A percentile compares a stretch with the other conserved stretches of the same genome.
Evolutionary conservation across 805 yeast genomes (phyloP).

Genomic region (Candida schatavii): DNA sequence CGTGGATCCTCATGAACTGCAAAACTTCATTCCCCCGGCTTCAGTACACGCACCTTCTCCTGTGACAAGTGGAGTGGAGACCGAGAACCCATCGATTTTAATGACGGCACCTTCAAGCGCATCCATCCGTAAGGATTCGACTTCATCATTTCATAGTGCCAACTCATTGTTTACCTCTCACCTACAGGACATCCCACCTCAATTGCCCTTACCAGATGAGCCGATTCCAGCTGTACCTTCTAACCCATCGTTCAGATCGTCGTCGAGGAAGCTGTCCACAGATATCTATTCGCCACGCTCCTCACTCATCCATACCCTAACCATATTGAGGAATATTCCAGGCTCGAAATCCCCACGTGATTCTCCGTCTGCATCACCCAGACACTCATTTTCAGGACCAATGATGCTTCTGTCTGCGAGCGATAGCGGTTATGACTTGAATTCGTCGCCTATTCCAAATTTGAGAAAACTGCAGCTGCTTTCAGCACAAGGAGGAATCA

Average conservation of each 20-base stretch:
- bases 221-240: constrained; percentile 45
- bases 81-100: too few relatives aligned
- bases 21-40: not conserved
- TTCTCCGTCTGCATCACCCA: constrained; percentile 45
- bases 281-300: constrained; percentile 40
- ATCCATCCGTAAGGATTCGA: not conserved
- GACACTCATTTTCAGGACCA: constrained; percentile 45
- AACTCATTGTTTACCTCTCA: constrained; percentile 27
- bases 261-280: constrained; percentile 35
- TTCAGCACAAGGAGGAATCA: constrained; percentile 2
- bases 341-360: constrained; percentile 32
- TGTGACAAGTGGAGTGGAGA: too few relatives aligned
- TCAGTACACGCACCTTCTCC: too few relatives aligned
- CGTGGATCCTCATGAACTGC: constrained; percentile 23
- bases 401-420: too few relatives aligned
- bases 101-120: not conserved
- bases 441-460: constrained; percentile 17
- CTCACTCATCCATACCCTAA: constrained; percentile 39
- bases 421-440: constrained; percentile 16
- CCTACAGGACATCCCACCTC: constrained; percentile 52
- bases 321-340: constrained; percentile 38
- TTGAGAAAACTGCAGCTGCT: constrained; percentile 14
- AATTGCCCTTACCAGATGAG: constrained; percentile 53
- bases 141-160: constrained; percentile 18
- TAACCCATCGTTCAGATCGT: constrained; percentile 32